Percentiles rank a stretch among this genome's conserved stretches.
Conservation (phyloP, 2,329 filamentous ascomycete genomes). For the Colletotrichum musae region DNA sequence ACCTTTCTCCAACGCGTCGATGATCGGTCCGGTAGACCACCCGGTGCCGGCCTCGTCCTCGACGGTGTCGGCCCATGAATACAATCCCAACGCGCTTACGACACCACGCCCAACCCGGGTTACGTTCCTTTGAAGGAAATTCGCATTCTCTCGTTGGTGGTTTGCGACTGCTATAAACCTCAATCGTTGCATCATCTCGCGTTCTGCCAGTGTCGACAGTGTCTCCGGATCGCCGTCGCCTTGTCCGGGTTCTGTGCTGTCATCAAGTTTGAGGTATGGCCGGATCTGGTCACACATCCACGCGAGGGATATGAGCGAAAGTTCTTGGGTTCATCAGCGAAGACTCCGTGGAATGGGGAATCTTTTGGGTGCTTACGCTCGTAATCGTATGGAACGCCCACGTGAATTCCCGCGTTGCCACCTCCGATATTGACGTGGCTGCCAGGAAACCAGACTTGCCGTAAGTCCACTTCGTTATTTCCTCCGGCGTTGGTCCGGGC, state of each 20-base stretch:
- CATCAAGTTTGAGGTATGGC: neutral
- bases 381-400: neutral
- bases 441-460: conserved; percentile 36
- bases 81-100: no score
- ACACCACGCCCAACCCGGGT: neutral
- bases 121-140: no score
- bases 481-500: no score
- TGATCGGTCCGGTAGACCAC: conserved; percentile 29
- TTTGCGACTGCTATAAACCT: neutral
- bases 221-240: no score
- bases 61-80: neutral
- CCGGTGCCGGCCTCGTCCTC: neutral
- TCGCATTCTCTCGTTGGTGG: neutral
- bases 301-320: conserved; percentile 39
- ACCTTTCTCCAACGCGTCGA: neutral
- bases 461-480: neutral
- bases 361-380: conserved; percentile 16
- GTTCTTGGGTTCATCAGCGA: conserved; percentile 13
- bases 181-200: neutral
- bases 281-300: conserved; percentile 39
- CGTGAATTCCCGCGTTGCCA: neutral
- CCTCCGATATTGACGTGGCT: conserved; percentile 31
- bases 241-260: neutral
- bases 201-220: conserved; percentile 8
- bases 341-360: no score